These are phyloP conservation scores for Aureobasidium subglaciale DNA, from an alignment of 2,329 filamentous ascomycete species.

Conservation along the genomic window DNA sequence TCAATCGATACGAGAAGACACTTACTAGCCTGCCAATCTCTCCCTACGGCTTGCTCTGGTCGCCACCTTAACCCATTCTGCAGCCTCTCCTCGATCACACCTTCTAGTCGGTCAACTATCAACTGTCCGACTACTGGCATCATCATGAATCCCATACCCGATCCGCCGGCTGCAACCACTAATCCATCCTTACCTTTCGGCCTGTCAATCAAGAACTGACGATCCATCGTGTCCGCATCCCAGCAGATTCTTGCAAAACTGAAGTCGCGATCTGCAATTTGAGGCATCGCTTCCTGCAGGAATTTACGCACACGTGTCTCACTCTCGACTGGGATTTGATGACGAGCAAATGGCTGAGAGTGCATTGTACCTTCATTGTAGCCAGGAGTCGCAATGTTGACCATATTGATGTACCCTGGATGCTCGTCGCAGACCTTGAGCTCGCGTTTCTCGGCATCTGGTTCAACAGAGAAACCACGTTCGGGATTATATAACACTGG, in stretches of 20 bases:
- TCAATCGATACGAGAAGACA: background rate
- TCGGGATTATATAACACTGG: slow-evolving; percentile 46
- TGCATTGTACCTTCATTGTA: slow-evolving; percentile 23
- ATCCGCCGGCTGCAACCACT: slow-evolving; percentile 45
- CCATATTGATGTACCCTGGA: slow-evolving; percentile 48
- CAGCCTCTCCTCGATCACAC: slow-evolving; percentile 36
- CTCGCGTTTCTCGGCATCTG: slow-evolving; percentile 39
- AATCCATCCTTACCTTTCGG: slow-evolving; percentile 40
- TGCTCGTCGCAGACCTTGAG: slow-evolving; percentile 51
- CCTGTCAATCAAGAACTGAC: slow-evolving; percentile 45
- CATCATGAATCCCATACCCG: slow-evolving; percentile 48
- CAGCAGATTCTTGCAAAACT: slow-evolving; percentile 49
- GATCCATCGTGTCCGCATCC: slow-evolving; percentile 50
- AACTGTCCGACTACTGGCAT: slow-evolving; percentile 46
- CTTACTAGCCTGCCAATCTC: slow-evolving; percentile 38
- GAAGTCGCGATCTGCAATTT: slow-evolving; percentile 43
- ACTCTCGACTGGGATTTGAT: slow-evolving; percentile 42
- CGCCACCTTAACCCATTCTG: slow-evolving; percentile 43
- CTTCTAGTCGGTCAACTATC: slow-evolving; percentile 44
- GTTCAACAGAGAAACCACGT: slow-evolving; percentile 45
- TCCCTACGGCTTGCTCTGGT: slow-evolving; percentile 41
- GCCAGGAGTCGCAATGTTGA: slow-evolving; percentile 20
- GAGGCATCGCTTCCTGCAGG: slow-evolving; percentile 46
- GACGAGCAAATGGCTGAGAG: slow-evolving; percentile 37
- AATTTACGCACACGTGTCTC: slow-evolving; percentile 44